These are phyloP conservation scores for Linderina pennispora DNA, from an alignment of 192 early-diverging fungal genomes.

Conservation along the genomic window DNA sequence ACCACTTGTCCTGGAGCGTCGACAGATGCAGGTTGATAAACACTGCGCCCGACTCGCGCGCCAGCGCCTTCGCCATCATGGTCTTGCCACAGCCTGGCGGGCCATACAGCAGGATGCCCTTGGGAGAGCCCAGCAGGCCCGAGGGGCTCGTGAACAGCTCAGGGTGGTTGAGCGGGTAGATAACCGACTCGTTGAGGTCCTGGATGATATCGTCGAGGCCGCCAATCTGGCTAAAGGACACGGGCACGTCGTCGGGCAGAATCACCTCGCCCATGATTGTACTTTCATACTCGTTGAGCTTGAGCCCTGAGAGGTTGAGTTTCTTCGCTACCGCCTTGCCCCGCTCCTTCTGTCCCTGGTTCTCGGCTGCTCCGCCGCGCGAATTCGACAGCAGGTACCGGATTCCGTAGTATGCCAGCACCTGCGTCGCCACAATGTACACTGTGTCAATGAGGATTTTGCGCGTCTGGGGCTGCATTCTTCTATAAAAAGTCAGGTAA, in stretches of 20 bases:
- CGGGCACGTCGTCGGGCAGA: slow-evolving; percentile 82
- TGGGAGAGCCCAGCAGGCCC: slow-evolving; percentile 85
- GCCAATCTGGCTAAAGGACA: slow-evolving; percentile 84
- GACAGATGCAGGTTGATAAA: slow-evolving; percentile 98
- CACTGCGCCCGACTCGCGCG: slow-evolving; percentile 92
- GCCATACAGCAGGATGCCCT: slow-evolving; percentile 93
- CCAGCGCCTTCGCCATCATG: slow-evolving; percentile 97
- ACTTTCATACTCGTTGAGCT: slow-evolving; percentile 89
- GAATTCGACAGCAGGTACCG: slow-evolving; percentile 73
- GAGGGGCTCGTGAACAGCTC: slow-evolving; percentile 81
- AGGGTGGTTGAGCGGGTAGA: slow-evolving; percentile 91
- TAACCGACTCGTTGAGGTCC: slow-evolving; percentile 89
- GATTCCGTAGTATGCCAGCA: slow-evolving; percentile 82
- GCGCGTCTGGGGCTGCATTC: slow-evolving; percentile 46
- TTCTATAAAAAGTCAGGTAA: not conserved
- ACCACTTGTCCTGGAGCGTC: slow-evolving; percentile 97
- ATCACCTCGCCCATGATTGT: slow-evolving; percentile 93
- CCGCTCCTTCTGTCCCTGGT: slow-evolving; percentile 73
- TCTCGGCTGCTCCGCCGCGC: slow-evolving; percentile 66
- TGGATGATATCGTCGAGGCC: slow-evolving; percentile 92
- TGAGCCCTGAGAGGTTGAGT: slow-evolving; percentile 44
- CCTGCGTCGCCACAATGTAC: slow-evolving; percentile 80
- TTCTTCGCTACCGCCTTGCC: slow-evolving; percentile 31
- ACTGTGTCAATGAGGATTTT: slow-evolving; percentile 40
- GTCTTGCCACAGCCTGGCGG: slow-evolving; percentile 98